phyloP scores from a whole-genome alignment of 345 rosid species.

The Boechera divaricarpa region DNA sequence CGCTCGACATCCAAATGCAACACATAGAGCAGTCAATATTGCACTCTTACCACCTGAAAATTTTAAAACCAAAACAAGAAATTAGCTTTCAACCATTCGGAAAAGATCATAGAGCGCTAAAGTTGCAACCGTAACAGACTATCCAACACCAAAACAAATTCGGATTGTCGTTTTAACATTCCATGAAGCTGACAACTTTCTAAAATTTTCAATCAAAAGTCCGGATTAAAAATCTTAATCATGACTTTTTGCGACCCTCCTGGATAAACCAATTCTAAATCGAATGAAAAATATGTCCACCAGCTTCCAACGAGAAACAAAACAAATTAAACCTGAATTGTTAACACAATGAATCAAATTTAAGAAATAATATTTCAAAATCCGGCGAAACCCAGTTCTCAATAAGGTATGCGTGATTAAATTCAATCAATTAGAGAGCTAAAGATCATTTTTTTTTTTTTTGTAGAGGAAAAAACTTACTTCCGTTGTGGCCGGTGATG shows the following conservation, averaged over 20 bases:
- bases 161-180: slow-evolving; percentile 1
- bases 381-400: slow-evolving; percentile 21
- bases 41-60: slow-evolving; percentile 92
- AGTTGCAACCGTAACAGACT: background rate
- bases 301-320: background rate
- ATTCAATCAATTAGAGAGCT: background rate
- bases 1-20: slow-evolving; percentile 93
- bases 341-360: background rate
- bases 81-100: background rate
- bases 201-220: background rate
- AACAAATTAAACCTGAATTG: background rate
- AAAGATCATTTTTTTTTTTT: background rate
- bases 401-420: background rate
- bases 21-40: slow-evolving; percentile 82
- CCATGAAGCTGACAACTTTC: background rate
- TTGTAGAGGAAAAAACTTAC: slow-evolving; percentile 45
- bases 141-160: background rate
- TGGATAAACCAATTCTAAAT: slow-evolving; percentile 4
- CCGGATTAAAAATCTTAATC: background rate
- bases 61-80: slow-evolving; percentile 2
- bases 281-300: background rate
- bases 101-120: background rate
- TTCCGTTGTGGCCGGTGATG: slow-evolving; percentile 96
- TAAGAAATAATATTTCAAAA: background rate
- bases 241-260: background rate